Percentiles rank a stretch among this genome's conserved stretches.
Conservation (phyloP, 176 grass and related monocot species). For the Rhipidocladum racemiflorum region DNA sequence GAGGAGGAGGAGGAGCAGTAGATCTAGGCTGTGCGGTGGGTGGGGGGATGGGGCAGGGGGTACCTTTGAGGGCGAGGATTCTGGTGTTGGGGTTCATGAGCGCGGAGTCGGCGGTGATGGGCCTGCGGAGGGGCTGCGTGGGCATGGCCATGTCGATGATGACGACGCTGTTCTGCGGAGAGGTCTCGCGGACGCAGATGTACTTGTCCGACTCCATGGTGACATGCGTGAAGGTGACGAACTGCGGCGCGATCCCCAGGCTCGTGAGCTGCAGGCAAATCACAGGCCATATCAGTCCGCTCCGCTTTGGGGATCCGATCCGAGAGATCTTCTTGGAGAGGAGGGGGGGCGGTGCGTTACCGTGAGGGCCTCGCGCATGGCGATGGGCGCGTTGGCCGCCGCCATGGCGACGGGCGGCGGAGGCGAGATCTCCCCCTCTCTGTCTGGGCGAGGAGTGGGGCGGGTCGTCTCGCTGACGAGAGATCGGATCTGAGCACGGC, state of each 20-base stretch:
- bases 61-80: slow-evolving; percentile 98
- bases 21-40: slow-evolving; percentile 14
- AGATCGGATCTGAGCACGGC: too few relatives aligned
- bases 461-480: too few relatives aligned
- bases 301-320: not conserved
- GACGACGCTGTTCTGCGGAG: slow-evolving; percentile 94
- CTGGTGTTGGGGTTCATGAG: slow-evolving; percentile 96
- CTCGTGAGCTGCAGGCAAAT: slow-evolving; percentile 64
- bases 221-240: slow-evolving; percentile 96
- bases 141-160: slow-evolving; percentile 98
- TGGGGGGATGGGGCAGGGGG: not conserved
- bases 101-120: slow-evolving; percentile 95
- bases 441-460: too few relatives aligned
- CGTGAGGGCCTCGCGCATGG: slow-evolving; percentile 92
- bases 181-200: slow-evolving; percentile 95
- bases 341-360: slow-evolving; percentile 16
- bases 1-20: not conserved
- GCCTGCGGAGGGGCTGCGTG: slow-evolving; percentile 79
- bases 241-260: slow-evolving; percentile 90
- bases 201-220: slow-evolving; percentile 99
- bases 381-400: slow-evolving; percentile 89
- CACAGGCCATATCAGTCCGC: not conserved
- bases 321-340: not conserved
- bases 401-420: slow-evolving; percentile 71
- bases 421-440: too few relatives aligned